Conservation (phyloP, 2,329 filamentous ascomycete species). For the Parafenestella ontariensis region DNA sequence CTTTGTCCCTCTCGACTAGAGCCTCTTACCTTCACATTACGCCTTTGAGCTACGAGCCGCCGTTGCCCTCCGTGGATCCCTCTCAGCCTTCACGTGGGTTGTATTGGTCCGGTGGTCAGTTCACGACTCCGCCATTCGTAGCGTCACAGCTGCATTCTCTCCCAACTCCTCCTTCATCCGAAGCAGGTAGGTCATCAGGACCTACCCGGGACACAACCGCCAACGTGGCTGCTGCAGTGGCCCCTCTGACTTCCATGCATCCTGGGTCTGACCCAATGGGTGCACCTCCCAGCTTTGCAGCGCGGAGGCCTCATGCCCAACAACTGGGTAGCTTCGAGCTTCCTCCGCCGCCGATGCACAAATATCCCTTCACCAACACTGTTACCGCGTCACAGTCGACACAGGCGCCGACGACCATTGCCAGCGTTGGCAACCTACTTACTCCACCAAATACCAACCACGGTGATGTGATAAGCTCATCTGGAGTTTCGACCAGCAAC, state of each 20-base stretch:
- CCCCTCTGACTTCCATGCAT: slow-evolving; percentile 68
- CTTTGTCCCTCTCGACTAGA: slow-evolving; percentile 43
- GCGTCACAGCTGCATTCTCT: slow-evolving; percentile 50
- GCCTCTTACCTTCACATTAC: slow-evolving; percentile 35
- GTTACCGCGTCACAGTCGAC: slow-evolving; percentile 54
- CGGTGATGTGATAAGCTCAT: slow-evolving; percentile 67
- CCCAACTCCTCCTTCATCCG: slow-evolving; percentile 50
- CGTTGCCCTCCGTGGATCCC: slow-evolving; percentile 59
- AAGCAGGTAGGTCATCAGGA: slow-evolving; percentile 52
- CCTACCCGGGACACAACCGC: slow-evolving; percentile 55
- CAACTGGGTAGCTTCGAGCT: slow-evolving; percentile 74
- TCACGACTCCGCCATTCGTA: slow-evolving; percentile 47
- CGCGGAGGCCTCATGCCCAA: slow-evolving; percentile 73
- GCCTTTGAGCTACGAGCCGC: slow-evolving; percentile 38
- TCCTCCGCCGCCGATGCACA: slow-evolving; percentile 64
- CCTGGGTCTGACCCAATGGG: slow-evolving; percentile 67
- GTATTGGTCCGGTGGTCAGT: slow-evolving; percentile 55
- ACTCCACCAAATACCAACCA: slow-evolving; percentile 68
- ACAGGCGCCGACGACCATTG: slow-evolving; percentile 54
- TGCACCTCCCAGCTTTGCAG: slow-evolving; percentile 70
- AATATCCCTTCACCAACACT: slow-evolving; percentile 56
- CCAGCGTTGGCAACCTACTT: slow-evolving; percentile 67
- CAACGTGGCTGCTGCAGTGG: slow-evolving; percentile 69
- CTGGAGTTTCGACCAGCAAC: slow-evolving; percentile 66
- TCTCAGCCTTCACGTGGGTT: slow-evolving; percentile 56